Conservation (phyloP, 805 yeast species). For the Jamesozyma hellenica region DNA sequence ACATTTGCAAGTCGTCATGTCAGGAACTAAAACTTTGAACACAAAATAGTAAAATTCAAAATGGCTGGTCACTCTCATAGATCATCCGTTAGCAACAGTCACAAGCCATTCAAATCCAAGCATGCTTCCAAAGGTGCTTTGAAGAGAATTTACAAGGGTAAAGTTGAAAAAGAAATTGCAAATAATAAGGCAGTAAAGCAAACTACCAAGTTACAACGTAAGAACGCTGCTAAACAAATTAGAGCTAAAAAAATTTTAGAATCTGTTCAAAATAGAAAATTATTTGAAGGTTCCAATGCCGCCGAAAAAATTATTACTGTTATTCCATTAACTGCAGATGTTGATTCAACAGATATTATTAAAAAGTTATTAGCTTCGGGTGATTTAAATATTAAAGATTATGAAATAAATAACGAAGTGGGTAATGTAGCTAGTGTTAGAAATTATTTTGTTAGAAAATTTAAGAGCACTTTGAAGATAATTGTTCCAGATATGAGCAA, state of each 20-base stretch:
- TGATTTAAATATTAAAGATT: constrained; percentile 30
- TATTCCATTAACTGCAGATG: constrained; percentile 67
- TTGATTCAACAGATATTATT: constrained; percentile 48
- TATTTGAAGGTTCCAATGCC: constrained; percentile 73
- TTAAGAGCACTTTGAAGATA: constrained; percentile 62
- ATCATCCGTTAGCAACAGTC: constrained; percentile 69
- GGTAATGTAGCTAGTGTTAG: constrained; percentile 38
- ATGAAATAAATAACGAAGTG: constrained; percentile 20
- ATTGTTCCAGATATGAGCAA: constrained; percentile 63
- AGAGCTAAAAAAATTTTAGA: constrained; percentile 61
- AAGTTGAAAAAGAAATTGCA: constrained; percentile 61
- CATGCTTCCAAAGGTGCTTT: constrained; percentile 84
- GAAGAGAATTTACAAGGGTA: constrained; percentile 75
- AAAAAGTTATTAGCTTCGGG: constrained; percentile 35
- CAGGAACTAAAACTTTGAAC: no score
- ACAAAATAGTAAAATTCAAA: not conserved
- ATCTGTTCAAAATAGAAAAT: constrained; percentile 46
- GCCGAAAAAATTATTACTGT: constrained; percentile 79
- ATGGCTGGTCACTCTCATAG: constrained; percentile 82
- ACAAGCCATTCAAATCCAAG: constrained; percentile 83
- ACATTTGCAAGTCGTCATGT: not conserved
- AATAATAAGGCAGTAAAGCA: constrained; percentile 25
- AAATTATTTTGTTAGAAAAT: constrained; percentile 47
- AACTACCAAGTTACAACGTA: constrained; percentile 52
- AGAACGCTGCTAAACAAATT: constrained; percentile 67